Base-by-base conservation (phyloP, 2,329 filamentous ascomycete species). In the Fusarium dimerum region DNA sequence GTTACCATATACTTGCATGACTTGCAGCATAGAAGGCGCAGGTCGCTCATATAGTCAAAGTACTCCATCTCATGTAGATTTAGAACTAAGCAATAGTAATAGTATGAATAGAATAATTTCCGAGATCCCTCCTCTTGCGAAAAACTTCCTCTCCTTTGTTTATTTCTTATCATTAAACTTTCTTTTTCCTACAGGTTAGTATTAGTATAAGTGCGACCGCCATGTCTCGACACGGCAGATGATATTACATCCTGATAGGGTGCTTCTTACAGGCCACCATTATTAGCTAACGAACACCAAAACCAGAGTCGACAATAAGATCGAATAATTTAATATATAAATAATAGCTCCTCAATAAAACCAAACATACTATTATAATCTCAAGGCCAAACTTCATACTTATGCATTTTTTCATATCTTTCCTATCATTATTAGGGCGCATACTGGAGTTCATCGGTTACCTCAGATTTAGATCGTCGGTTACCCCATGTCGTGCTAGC, bases 141-240 rank as follows among this genome's bases (percentile, higher is more conserved):
- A 16, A 12, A 40, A 26, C 45, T 40, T 47, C 36, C 45, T 47
- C 45, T 47, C 18, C 34, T 47, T 47, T 47, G 13, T 47, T 47
- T 47, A 47, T 8, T 47, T 47, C n/a, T 42, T 47, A 20, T 17
- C 41, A 41, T 40, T 47, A 47, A 47, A 47, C 45, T 47, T 47
- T 47, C 38, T 47, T 47, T 47, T 47, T 47, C 16, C 38, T 47
- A 18, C n/a, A 47, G 20, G 15, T 41, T 47, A 15, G 15, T 26
- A 47, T 47, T 42, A 47, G 10, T 47, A 34, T 47, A 47, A 47
- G 20, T 47, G 10, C 6, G 10, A 47, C 26, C 9, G 20, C 45
- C 7, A 47, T 41, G 13, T 47, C 17, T 47, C n/a, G 20, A 47
- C 16, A 47, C 1, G 8, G 45, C 11, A 47, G 17, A 47, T 47